phyloP scores from a whole-genome alignment of 1,139 yeast species.

The Suhomyces terraborum region DNA sequence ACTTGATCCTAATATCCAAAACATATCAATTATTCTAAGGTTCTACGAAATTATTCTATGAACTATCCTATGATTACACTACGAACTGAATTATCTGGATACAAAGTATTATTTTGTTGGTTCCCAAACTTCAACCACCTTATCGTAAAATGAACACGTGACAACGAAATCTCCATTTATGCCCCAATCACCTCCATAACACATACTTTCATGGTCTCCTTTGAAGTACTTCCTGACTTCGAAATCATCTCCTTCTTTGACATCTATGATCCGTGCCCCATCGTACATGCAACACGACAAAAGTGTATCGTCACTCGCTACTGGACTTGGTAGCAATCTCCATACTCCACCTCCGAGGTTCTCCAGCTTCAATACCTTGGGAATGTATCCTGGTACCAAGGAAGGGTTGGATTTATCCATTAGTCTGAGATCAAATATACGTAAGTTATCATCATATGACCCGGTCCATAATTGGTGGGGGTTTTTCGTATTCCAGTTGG shows the following conservation, averaged over 20 bases:
- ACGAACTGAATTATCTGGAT: neutral
- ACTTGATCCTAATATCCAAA: too few relatives aligned
- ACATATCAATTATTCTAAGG: too few relatives aligned
- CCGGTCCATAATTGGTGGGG: slow-evolving; percentile 80
- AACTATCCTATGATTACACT: too few relatives aligned
- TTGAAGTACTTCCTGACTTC: slow-evolving; percentile 55
- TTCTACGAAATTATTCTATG: too few relatives aligned
- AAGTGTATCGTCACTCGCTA: slow-evolving; percentile 44
- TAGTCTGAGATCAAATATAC: slow-evolving; percentile 69
- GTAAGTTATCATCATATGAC: slow-evolving; percentile 81
- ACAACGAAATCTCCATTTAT: slow-evolving; percentile 49
- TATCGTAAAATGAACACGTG: slow-evolving; percentile 92
- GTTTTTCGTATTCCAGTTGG: slow-evolving; percentile 39
- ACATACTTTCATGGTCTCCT: slow-evolving; percentile 85
- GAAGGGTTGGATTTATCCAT: slow-evolving; percentile 40
- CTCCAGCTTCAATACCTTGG: slow-evolving; percentile 41
- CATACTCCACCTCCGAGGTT: slow-evolving; percentile 94
- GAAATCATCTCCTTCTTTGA: slow-evolving; percentile 33
- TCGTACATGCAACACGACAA: slow-evolving; percentile 93
- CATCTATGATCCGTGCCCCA: slow-evolving; percentile 72
- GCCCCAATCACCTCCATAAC: slow-evolving; percentile 93
- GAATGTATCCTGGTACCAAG: slow-evolving; percentile 50
- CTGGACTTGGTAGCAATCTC: slow-evolving; percentile 73
- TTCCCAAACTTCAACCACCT: slow-evolving; percentile 72
- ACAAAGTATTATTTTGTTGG: neutral